phyloP scores from a whole-genome alignment of 768 basidiomycete genomes.

The Candolleomyces eurysporus region DNA sequence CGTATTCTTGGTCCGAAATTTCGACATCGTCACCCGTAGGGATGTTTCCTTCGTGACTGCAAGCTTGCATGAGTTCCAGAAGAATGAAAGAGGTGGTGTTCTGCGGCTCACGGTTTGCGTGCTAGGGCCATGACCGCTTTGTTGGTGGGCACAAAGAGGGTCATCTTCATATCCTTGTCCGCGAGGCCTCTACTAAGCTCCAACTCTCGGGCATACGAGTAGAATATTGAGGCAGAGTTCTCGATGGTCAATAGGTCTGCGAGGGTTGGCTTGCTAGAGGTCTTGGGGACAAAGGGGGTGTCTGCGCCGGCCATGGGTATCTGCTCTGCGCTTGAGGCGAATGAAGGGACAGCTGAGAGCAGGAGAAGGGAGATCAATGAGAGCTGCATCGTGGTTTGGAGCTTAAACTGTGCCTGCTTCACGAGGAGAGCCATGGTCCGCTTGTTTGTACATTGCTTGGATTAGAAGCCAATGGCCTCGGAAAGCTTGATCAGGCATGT shows the following conservation, averaged over 20 bases:
- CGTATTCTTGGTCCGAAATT: slow-evolving; percentile 68
- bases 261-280: slow-evolving; percentile 51
- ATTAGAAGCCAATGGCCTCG: background rate
- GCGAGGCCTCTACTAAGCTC: slow-evolving; percentile 54
- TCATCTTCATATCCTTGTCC: slow-evolving; percentile 36
- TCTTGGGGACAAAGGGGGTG: slow-evolving; percentile 32
- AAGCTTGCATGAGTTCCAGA: background rate
- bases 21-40: slow-evolving; percentile 41
- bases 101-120: slow-evolving; percentile 70
- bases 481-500: background rate
- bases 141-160: slow-evolving; percentile 82
- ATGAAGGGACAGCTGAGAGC: slow-evolving; percentile 24
- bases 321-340: slow-evolving; percentile 29
- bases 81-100: background rate
- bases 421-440: background rate
- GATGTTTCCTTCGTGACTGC: slow-evolving; percentile 59
- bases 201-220: slow-evolving; percentile 75
- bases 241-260: slow-evolving; percentile 81
- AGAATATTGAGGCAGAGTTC: slow-evolving; percentile 75
- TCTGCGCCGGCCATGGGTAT: slow-evolving; percentile 24
- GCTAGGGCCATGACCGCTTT: slow-evolving; percentile 81
- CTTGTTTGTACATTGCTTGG: background rate
- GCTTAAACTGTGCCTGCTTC: background rate
- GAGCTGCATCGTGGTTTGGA: slow-evolving; percentile 31
- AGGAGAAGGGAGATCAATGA: slow-evolving; percentile 27